Evolutionary conservation across 306 rosid genomes (phyloP), one percentile per base, ranked within the genome.

Genomic region (Vigna reflexopilosa): DNA sequence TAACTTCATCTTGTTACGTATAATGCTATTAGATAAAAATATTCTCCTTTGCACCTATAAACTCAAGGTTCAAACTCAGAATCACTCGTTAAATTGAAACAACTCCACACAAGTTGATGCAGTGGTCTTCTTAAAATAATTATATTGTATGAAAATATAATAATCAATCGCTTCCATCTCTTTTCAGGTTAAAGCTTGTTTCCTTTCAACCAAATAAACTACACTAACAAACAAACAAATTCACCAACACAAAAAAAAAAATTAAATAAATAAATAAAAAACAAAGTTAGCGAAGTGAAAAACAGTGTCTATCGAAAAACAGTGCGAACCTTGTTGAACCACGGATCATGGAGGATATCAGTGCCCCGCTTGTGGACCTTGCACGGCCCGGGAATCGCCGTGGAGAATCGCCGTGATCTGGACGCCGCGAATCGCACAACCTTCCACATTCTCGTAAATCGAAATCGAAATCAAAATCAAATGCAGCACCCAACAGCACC

Each of bases 271-370:
- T 34, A 20, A 2, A 30, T 4, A 4, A 28, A 32, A 5, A 63
- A 9, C 13, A 4, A 14, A 65, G 47, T 26, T 40, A 30, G 24
- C 34, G 10, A 30, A 26, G 15, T 38, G n/a, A 54, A 36, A 64
- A 54, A 10, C n/a, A 20, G 42, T 28, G 16, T 48, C 34, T 38
- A 76, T 64, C 56, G 26, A 28, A 12, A 75, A 50, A 52, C 12
- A 52, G 58, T 7, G 56, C n/a, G 70, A 66, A 93, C 98, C 98
- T 93, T 93, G 79, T 93, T 93, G 87, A 90, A 90, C 98, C 96
- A 93, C 5, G 98, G 98, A 86, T 93, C 98, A 48, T 93, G 98
- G 45, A 93, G 98, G 81, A 93, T 93, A 82, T 93, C 98, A 80
- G 98, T 86, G 40, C 98, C 98, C 51, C 98, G 98, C 86, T 93